These are phyloP conservation scores for Orbilia oligospora DNA, from an alignment of 2,329 filamentous ascomycete species.

Conservation along the genomic window DNA sequence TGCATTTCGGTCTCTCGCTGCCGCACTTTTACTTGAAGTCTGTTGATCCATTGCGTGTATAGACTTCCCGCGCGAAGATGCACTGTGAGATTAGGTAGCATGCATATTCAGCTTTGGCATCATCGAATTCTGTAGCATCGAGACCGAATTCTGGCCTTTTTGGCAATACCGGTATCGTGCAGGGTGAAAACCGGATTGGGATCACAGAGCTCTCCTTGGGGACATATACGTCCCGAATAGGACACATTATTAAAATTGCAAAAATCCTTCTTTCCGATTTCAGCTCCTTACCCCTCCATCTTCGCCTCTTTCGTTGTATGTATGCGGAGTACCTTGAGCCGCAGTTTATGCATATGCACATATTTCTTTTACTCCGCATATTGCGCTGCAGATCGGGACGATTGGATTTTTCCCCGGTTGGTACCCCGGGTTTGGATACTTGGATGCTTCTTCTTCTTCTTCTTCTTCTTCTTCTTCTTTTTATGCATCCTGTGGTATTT, in stretches of 20 bases:
- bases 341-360: conserved; percentile 11
- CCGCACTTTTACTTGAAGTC: neutral
- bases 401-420: neutral
- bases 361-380: neutral
- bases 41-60: conserved; percentile 1
- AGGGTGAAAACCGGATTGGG: neutral
- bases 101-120: neutral
- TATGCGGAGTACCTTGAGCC: neutral
- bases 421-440: no score
- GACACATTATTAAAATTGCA: neutral
- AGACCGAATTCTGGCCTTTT: neutral
- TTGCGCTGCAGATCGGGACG: neutral
- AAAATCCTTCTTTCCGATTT: neutral
- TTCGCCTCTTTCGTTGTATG: neutral
- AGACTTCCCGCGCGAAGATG: neutral
- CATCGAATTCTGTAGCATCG: conserved; percentile 1
- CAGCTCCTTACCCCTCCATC: neutral
- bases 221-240: neutral
- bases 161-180: neutral
- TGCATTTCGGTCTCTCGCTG: neutral
- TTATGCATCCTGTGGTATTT: neutral
- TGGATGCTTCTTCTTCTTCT: no score
- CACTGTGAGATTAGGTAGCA: conserved; percentile 5
- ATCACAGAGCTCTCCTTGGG: neutral
- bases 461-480: neutral